A percentile compares a stretch with the other conserved stretches of the same genome.
These are phyloP conservation scores for Leucaena leucocephala DNA, from an alignment of 306 rosid species.

Conservation along the genomic window DNA sequence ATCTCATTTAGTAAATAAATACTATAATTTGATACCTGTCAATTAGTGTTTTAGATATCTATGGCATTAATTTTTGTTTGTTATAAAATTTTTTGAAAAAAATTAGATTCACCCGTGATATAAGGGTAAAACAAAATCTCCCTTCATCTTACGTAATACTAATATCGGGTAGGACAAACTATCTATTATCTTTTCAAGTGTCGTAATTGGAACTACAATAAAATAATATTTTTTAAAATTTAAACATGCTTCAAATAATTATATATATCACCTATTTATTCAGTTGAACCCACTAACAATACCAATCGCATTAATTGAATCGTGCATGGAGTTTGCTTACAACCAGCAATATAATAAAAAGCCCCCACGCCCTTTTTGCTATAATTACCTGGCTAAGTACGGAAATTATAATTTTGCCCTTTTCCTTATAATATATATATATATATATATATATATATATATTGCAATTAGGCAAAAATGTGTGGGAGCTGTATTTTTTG, in stretches of 20 bases:
- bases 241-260: too few species aligned
- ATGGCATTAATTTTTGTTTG: background rate
- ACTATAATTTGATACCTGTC: background rate
- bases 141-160: too few species aligned
- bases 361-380: background rate
- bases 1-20: background rate
- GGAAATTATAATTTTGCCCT: conserved; percentile 12
- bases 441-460: background rate
- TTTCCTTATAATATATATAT: too few species aligned
- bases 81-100: too few species aligned
- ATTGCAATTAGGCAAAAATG: background rate
- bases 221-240: too few species aligned
- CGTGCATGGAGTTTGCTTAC: background rate
- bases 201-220: too few species aligned
- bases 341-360: background rate
- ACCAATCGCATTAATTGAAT: background rate
- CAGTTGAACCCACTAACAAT: too few species aligned
- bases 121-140: too few species aligned
- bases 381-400: background rate
- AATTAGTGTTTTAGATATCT: background rate
- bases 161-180: too few species aligned
- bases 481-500: background rate
- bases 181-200: too few species aligned
- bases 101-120: too few species aligned
- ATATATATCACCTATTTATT: too few species aligned